These are phyloP conservation scores for Danielia reshetovae DNA, from an alignment of 805 yeast genomes.

Conservation along the genomic window DNA sequence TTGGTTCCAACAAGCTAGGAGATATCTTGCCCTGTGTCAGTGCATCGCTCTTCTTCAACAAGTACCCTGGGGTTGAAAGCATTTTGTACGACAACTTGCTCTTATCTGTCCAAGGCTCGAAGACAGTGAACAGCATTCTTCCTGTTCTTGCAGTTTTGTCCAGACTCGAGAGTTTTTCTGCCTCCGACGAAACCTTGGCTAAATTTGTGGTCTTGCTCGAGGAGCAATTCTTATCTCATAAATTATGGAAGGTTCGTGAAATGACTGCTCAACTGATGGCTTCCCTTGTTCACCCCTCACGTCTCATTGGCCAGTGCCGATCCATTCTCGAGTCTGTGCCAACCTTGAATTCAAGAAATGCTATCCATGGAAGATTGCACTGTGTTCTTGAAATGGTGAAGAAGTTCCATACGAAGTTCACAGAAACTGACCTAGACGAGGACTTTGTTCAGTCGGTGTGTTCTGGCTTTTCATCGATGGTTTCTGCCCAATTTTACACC, in stretches of 20 bases:
- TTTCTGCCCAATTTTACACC: no score
- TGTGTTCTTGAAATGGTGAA: background rate
- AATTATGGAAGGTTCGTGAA: conserved; percentile 82
- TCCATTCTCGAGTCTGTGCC: background rate
- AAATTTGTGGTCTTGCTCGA: conserved; percentile 42
- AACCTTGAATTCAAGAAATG: background rate
- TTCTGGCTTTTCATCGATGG: no score
- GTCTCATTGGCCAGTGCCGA: background rate
- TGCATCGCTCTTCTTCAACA: conserved; percentile 68
- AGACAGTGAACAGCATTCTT: conserved; percentile 52
- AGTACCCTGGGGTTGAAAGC: conserved; percentile 50
- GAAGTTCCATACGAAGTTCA: background rate
- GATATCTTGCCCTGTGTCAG: conserved; percentile 36
- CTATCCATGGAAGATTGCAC: background rate
- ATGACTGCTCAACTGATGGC: conserved; percentile 74
- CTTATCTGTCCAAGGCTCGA: conserved; percentile 15
- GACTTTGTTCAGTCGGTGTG: no score
- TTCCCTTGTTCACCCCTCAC: conserved; percentile 27
- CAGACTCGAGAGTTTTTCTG: conserved; percentile 61
- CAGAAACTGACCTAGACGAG: background rate
- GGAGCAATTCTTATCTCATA: conserved; percentile 41
- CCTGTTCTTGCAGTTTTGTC: conserved; percentile 72
- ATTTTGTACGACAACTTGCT: conserved; percentile 44
- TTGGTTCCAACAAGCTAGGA: conserved; percentile 52
- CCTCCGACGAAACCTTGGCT: conserved; percentile 43